These are phyloP conservation scores for Xylariaceae sp. DNA, from an alignment of 2,329 filamentous ascomycete species.

Conservation along the genomic window DNA sequence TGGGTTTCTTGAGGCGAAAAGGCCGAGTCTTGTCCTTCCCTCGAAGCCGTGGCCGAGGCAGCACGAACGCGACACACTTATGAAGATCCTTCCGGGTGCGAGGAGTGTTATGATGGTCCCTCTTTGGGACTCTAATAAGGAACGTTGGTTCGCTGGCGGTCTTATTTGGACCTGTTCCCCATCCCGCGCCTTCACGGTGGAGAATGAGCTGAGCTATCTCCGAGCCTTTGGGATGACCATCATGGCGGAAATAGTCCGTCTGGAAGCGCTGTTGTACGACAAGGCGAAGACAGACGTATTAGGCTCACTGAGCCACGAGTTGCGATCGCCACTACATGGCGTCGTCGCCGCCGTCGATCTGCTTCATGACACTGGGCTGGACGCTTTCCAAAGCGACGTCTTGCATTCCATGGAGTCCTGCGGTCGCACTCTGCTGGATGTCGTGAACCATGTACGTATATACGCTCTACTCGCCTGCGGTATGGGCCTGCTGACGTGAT, in stretches of 20 bases:
- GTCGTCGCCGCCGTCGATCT: conserved; percentile 47
- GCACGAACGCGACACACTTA: conserved; percentile 24
- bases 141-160: conserved; percentile 41
- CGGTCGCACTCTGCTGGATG: conserved; percentile 43
- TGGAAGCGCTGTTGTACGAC: conserved; percentile 29
- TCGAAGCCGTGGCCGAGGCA: conserved; percentile 2
- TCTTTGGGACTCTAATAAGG: conserved; percentile 37
- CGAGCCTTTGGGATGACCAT: conserved; percentile 44
- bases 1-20: neutral
- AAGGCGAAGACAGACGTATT: conserved; percentile 50
- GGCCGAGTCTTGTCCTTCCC: neutral
- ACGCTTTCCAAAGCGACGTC: conserved; percentile 36
- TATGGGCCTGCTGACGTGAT: neutral
- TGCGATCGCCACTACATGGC: conserved; percentile 53
- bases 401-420: conserved; percentile 42
- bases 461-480: neutral
- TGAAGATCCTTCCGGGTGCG: conserved; percentile 32
- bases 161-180: conserved; percentile 40
- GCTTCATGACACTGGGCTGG: conserved; percentile 41
- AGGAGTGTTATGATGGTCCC: conserved; percentile 40
- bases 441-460: conserved; percentile 34
- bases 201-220: conserved; percentile 43
- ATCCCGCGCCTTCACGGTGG: conserved; percentile 34
- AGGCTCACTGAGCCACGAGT: conserved; percentile 52
- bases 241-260: conserved; percentile 47